Evolutionary conservation across 331 rosid genomes (phyloP), one percentile per base, ranked within the genome.

Genomic region (Ulmus americana): DNA sequence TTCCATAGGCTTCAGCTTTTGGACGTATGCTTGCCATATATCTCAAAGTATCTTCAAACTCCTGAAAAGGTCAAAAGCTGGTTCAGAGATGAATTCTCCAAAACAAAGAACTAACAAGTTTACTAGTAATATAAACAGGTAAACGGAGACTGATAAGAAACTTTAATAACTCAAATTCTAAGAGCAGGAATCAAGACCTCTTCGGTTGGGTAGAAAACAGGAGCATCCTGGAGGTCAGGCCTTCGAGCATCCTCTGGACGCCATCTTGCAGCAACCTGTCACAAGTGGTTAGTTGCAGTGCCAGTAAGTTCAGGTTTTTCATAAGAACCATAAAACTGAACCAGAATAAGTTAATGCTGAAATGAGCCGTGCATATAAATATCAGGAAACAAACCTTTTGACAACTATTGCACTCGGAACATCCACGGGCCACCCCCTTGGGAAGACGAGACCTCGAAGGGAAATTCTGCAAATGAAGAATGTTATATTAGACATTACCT

Each of bases 221-320:
- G 99, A 77, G 99, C 97, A 53, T 85, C 91, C 80, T 82, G 91
- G 48, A 94, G 61, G 45, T 78, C 65, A 35, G 92, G 95, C 71
- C 84, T 82, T 63, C 73, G 77, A 63, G 92, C 84, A 46, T 82
- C 90, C 79, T 81, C 90, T 20, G 95, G 97, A 72, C 74, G 84
- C 99, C 99, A 94, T 79, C 81, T 80, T 47, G 97, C 95, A 79
- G 83, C 69, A 74, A 94, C 97, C 99, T 94, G 83, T 67, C 71
- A 42, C 59, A 63, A 72, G 8, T 4, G 16, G 20, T 55, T n/a
- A 41, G 14, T 40, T 46, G 47, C 7, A 67, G 43, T 10, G 0
- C 20, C 13, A 15, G 40, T 46, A 57, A 63, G 40, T 45, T 11
- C 6, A 59, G 13, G 65, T 9, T 42, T 42, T 18, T 41, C 43